These are phyloP conservation scores for Myochromella boudieri DNA, from an alignment of 768 basidiomycete species.

Conservation along the genomic window DNA sequence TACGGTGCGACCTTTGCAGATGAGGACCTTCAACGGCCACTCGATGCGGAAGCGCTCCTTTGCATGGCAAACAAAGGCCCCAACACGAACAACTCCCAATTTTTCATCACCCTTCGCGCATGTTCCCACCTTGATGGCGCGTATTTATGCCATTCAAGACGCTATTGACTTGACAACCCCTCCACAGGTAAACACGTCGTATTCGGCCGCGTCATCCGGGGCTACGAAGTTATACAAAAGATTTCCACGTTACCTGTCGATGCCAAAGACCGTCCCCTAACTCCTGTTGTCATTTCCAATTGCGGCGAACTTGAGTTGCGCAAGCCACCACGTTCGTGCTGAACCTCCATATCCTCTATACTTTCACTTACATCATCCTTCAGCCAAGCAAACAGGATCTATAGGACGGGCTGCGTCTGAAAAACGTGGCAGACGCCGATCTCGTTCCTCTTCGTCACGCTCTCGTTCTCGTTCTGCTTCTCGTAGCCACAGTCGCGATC, in stretches of 20 bases:
- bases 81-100: conserved; percentile 85
- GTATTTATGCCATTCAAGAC: conserved; percentile 22
- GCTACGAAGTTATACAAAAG: conserved; percentile 58
- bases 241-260: conserved; percentile 70
- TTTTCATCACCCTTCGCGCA: conserved; percentile 79
- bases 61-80: conserved; percentile 91
- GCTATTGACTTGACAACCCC: neutral
- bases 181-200: conserved; percentile 49
- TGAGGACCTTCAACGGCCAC: conserved; percentile 64
- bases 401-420: conserved; percentile 14
- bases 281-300: conserved; percentile 66
- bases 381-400: conserved; percentile 9
- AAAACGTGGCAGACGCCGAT: conserved; percentile 12
- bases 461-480: conserved; percentile 13
- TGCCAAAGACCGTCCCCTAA: conserved; percentile 69
- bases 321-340: conserved; percentile 28
- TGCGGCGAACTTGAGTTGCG: conserved; percentile 85
- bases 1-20: conserved; percentile 76
- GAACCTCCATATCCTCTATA: neutral
- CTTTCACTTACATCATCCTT: neutral
- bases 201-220: conserved; percentile 56
- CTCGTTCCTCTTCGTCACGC: conserved; percentile 16
- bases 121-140: conserved; percentile 75
- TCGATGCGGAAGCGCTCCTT: conserved; percentile 73
- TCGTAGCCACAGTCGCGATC: conserved; percentile 17